A percentile compares a stretch with the other conserved stretches of the same genome.
These are phyloP conservation scores for Physcomitrellopsis africana DNA, from an alignment of 225 moss, liverwort and hornwort species.

Conservation along the genomic window DNA sequence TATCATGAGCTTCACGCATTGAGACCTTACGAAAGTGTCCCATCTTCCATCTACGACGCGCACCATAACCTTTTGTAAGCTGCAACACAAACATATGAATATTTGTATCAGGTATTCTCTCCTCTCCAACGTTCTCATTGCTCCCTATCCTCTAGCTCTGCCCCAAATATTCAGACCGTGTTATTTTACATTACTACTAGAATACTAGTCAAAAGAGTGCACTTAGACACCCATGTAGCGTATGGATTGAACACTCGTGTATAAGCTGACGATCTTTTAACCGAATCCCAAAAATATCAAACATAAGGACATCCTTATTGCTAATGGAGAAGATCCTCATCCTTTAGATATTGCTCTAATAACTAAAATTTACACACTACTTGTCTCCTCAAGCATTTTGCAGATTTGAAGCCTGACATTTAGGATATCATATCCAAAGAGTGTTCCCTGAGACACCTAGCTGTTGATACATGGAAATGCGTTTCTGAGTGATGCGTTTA, in stretches of 20 bases:
- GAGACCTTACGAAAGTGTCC: slow-evolving; percentile 63
- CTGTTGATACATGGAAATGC: no score
- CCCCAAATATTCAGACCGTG: not conserved
- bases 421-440: not conserved
- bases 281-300: no score
- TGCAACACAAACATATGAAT: slow-evolving; percentile 48
- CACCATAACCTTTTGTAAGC: slow-evolving; percentile 94
- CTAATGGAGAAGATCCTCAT: no score
- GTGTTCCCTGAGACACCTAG: no score
- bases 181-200: no score
- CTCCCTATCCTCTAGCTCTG: not conserved
- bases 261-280: no score
- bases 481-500: no score
- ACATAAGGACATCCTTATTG: no score
- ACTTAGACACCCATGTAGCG: no score
- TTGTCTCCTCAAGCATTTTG: not conserved
- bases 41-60: slow-evolving; percentile 83
- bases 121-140: slow-evolving; percentile 22
- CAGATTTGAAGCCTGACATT: not conserved
- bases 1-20: slow-evolving; percentile 85
- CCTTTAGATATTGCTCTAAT: not conserved
- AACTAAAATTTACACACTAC: not conserved
- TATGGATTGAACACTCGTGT: no score
- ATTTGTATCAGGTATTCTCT: slow-evolving; percentile 21
- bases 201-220: no score